Evolutionary conservation across 2,329 filamentous ascomycete genomes (phyloP).

Genomic region (Aureobasidium lini): DNA sequence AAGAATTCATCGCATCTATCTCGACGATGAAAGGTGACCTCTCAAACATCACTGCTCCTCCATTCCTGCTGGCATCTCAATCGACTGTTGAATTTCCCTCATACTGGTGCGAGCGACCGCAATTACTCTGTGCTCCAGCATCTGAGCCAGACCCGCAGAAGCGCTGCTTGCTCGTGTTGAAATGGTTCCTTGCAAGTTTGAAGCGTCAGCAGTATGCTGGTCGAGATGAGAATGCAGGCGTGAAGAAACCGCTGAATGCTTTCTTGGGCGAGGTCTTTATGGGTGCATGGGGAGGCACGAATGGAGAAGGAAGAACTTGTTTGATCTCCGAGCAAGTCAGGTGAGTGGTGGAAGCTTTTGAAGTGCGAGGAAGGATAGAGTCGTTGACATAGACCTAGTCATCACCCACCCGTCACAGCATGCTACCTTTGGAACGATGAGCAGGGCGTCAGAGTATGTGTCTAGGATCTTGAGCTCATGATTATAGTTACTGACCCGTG

Average conservation of each 20-base stretch:
- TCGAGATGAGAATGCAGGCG: constrained; percentile 33
- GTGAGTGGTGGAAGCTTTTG: neutral
- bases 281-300: constrained; percentile 24
- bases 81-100: constrained; percentile 40
- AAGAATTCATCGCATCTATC: constrained; percentile 31
- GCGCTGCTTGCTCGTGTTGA: constrained; percentile 39
- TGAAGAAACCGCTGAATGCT: constrained; percentile 46
- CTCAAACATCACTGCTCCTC: constrained; percentile 40
- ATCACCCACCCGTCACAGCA: constrained; percentile 41
- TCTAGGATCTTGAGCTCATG: neutral
- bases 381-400: constrained; percentile 19
- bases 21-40: constrained; percentile 40
- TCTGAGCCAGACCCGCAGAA: constrained; percentile 32
- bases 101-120: constrained; percentile 40
- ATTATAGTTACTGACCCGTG: neutral
- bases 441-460: constrained; percentile 28
- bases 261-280: constrained; percentile 44
- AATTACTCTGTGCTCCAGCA: constrained; percentile 40
- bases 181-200: constrained; percentile 42
- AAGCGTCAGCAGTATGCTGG: constrained; percentile 43
- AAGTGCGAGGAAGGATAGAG: no score
- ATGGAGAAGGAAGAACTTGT: constrained; percentile 31
- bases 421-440: constrained; percentile 41
- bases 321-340: constrained; percentile 39
- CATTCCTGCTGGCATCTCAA: constrained; percentile 38